Evolutionary conservation across 129 eudicot genomes (phyloP).

Genomic region (Helianthus annuus): HanXRQr2.0-SUNRISE NC_035442.2:134421521-134422020

Average conservation of each 20-base stretch:
- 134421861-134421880: constrained; percentile 66
- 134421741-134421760: constrained; percentile 45
- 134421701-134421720: constrained; percentile 36
- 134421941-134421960: constrained; percentile 10
- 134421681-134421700: constrained; percentile 54
- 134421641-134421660: constrained; percentile 76
- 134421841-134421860: constrained; percentile 75
- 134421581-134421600: constrained; percentile 41
- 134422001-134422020: constrained; percentile 65
- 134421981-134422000: constrained; percentile 55
- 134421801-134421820: constrained; percentile 83
- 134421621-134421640: constrained; percentile 84
- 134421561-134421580: constrained; percentile 65
- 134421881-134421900: constrained; percentile 90
- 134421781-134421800: constrained; percentile 67
- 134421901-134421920: neutral
- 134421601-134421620: constrained; percentile 56
- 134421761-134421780: constrained; percentile 69
- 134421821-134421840: constrained; percentile 84
- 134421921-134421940: constrained; percentile 1
- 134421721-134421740: constrained; percentile 34
- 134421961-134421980: constrained; percentile 13
- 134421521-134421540: constrained; percentile 77
- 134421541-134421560: constrained; percentile 81
- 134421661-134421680: constrained; percentile 85